Evolutionary conservation across 108 stramenopile species (phyloP).

Genomic region (Nitzschia sp.): DNA sequence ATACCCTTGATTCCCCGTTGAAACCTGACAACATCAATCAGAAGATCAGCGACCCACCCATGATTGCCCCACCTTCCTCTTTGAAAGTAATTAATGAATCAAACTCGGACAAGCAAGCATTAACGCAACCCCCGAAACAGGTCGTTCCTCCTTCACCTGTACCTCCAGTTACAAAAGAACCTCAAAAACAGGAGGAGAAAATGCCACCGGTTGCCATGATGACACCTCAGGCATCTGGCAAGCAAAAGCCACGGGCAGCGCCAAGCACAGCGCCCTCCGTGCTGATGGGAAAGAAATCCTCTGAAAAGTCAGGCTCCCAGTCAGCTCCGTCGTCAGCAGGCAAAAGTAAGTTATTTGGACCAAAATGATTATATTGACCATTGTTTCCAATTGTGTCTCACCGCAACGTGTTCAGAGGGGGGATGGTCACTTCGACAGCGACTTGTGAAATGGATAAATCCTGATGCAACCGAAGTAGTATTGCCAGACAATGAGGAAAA

Average conservation of each 20-base stretch:
- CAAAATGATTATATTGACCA: neutral
- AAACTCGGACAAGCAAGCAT: neutral
- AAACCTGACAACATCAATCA: neutral
- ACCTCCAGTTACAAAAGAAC: too few species aligned
- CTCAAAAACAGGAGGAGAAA: neutral
- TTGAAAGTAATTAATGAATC: neutral
- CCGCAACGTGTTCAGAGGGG: constrained; percentile 7
- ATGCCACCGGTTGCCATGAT: neutral
- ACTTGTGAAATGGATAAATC: constrained; percentile 72
- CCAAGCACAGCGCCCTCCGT: constrained; percentile 35
- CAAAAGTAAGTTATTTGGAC: constrained; percentile 6
- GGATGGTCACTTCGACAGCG: constrained; percentile 36
- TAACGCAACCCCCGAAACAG: too few species aligned
- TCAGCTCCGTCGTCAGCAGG: constrained; percentile 29
- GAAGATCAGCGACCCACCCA: neutral
- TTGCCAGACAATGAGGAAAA: constrained; percentile 67
- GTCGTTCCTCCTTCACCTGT: too few species aligned
- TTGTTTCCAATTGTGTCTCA: too few species aligned
- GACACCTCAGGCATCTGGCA: constrained; percentile 11
- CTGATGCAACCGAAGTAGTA: constrained; percentile 68
- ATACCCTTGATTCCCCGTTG: constrained; percentile 19
- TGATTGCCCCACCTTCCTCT: neutral
- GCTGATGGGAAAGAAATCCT: constrained; percentile 24
- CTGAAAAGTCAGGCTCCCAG: neutral
- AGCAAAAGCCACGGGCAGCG: constrained; percentile 22